Conservation (phyloP, 225 moss, liverwort and hornwort species). For the Antitrichia curtipendula region DNA sequence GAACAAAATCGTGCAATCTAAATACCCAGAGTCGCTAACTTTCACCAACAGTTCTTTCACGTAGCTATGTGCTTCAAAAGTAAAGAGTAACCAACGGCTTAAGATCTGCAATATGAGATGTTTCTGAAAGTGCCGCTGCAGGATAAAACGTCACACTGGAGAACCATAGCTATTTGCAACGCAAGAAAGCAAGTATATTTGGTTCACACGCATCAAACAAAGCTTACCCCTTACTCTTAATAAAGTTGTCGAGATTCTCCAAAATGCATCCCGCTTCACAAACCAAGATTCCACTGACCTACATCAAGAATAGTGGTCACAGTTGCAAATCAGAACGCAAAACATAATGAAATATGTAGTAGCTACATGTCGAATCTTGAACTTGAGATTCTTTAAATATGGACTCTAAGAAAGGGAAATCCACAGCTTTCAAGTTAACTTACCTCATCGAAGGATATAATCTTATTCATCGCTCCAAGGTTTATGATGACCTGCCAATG, state of each 20-base stretch:
- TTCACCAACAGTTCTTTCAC: neutral
- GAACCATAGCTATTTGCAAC: neutral
- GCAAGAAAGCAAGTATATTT: neutral
- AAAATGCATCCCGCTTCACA: slow-evolving; percentile 99
- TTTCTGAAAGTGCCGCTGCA: neutral
- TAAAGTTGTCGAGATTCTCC: slow-evolving; percentile 68
- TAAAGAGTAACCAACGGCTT: neutral
- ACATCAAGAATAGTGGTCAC: slow-evolving; percentile 9
- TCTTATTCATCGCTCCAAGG: slow-evolving; percentile 81
- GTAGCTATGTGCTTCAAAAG: neutral
- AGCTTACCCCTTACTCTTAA: slow-evolving; percentile 60
- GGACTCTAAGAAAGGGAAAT: neutral
- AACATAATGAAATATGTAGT: neutral
- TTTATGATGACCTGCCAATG: slow-evolving; percentile 62
- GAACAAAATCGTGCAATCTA: neutral
- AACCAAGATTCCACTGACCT: slow-evolving; percentile 88
- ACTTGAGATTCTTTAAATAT: neutral
- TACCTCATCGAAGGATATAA: slow-evolving; percentile 83
- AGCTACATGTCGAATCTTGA: neutral
- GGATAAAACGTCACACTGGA: neutral
- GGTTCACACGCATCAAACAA: neutral
- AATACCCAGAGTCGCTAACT: neutral
- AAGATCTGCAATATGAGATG: neutral
- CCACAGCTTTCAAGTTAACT: neutral
- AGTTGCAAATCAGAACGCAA: neutral